A percentile compares a stretch with the other conserved stretches of the same genome.
Conservation (phyloP, 208 protist species). For the Tetramitus jugosus region DNA sequence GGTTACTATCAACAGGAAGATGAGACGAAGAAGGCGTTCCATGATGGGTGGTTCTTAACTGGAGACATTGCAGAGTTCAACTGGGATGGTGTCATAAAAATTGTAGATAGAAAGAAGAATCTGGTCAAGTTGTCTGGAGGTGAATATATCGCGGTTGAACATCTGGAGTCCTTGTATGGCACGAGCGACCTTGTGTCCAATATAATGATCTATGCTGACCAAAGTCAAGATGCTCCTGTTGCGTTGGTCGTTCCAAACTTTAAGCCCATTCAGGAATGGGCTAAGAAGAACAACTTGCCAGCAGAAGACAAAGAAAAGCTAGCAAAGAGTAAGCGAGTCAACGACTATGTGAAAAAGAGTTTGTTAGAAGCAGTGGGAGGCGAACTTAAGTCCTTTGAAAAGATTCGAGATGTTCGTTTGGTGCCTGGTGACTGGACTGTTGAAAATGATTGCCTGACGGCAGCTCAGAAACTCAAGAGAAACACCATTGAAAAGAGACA, state of each 20-base stretch:
- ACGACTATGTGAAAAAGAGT: too few relatives aligned
- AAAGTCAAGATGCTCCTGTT: background rate
- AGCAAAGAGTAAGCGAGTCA: too few relatives aligned
- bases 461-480: slow-evolving; percentile 28
- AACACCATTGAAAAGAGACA: slow-evolving; percentile 56
- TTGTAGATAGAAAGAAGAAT: slow-evolving; percentile 41
- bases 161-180: slow-evolving; percentile 22
- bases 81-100: slow-evolving; percentile 19
- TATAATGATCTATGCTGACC: slow-evolving; percentile 10
- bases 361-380: background rate
- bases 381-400: background rate
- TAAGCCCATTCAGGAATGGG: background rate
- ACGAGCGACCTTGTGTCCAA: background rate
- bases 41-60: slow-evolving; percentile 45
- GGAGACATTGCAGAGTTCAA: slow-evolving; percentile 31
- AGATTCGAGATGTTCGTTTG: background rate
- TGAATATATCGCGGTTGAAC: slow-evolving; percentile 35
- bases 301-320: too few relatives aligned
- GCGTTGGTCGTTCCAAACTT: background rate
- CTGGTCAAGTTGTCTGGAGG: slow-evolving; percentile 35
- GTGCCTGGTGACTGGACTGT: background rate
- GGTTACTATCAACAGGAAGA: slow-evolving; percentile 57
- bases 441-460: slow-evolving; percentile 8
- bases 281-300: background rate
- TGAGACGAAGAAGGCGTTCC: slow-evolving; percentile 41